These are phyloP conservation scores for Blastobotrys indianensis DNA, from an alignment of 1,139 yeast species.

Conservation along the genomic window DNA sequence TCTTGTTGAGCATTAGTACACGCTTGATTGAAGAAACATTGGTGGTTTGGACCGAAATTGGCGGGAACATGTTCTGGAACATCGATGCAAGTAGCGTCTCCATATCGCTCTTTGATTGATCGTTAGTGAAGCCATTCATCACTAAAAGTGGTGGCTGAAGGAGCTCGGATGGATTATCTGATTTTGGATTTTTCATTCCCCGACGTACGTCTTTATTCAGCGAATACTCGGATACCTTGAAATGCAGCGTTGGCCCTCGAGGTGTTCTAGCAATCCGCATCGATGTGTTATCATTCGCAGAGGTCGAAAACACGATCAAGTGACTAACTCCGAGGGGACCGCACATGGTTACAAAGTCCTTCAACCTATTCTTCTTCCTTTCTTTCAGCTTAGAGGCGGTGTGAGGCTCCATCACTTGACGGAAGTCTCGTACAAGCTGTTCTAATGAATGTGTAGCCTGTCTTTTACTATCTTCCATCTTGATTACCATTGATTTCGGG, in stretches of 20 bases:
- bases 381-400: slow-evolving; percentile 87
- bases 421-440: slow-evolving; percentile 79
- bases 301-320: slow-evolving; percentile 78
- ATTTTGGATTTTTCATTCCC: slow-evolving; percentile 57
- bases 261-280: slow-evolving; percentile 84
- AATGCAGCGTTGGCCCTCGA: slow-evolving; percentile 89
- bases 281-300: slow-evolving; percentile 72
- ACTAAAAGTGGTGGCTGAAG: slow-evolving; percentile 83
- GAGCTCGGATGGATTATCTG: slow-evolving; percentile 46
- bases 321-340: slow-evolving; percentile 95
- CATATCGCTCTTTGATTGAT: slow-evolving; percentile 30
- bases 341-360: slow-evolving; percentile 92
- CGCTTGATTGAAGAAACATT: slow-evolving; percentile 70
- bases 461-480: slow-evolving; percentile 62
- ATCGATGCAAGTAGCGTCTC: slow-evolving; percentile 83
- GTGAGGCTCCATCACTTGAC: slow-evolving; percentile 93
- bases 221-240: slow-evolving; percentile 70
- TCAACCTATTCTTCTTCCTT: slow-evolving; percentile 76
- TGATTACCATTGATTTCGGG: slow-evolving; percentile 90
- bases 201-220: slow-evolving; percentile 75
- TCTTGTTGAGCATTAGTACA: slow-evolving; percentile 76
- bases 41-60: slow-evolving; percentile 79
- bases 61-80: slow-evolving; percentile 94
- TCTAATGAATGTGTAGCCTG: slow-evolving; percentile 74
- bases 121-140: slow-evolving; percentile 72